These are phyloP conservation scores for Blastomyces parvus DNA, from an alignment of 2,329 filamentous ascomycete genomes.

Conservation along the genomic window DNA sequence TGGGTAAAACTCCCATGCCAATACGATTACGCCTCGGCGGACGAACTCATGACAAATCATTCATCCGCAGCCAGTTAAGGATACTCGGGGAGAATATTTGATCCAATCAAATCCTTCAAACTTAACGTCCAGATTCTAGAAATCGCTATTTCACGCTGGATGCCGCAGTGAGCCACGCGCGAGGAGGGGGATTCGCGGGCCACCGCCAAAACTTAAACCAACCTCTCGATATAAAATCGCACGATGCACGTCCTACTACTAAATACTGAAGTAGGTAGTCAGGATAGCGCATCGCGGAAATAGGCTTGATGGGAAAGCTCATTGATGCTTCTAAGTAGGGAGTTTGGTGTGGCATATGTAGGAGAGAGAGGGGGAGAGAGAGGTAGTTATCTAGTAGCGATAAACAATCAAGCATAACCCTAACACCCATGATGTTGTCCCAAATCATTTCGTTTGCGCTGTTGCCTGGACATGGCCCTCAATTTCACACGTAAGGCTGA, in stretches of 20 bases:
- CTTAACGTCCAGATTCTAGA: background rate
- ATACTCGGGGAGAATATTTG: background rate
- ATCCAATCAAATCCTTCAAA: background rate
- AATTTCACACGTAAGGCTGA: background rate
- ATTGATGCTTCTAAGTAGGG: background rate
- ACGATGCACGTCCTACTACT: background rate
- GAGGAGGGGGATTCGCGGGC: background rate
- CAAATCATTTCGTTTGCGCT: background rate
- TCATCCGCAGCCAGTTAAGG: background rate
- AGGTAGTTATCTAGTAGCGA: background rate
- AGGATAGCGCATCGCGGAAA: background rate
- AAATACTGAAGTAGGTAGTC: background rate
- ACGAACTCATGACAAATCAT: background rate
- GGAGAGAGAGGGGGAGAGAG: background rate
- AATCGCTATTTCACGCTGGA: background rate
- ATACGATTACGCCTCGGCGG: background rate
- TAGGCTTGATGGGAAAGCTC: background rate
- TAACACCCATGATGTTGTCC: background rate
- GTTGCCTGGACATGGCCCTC: background rate
- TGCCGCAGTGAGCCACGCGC: background rate
- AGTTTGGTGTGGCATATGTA: background rate
- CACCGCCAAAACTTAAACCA: background rate
- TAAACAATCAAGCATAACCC: background rate
- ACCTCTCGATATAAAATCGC: background rate
- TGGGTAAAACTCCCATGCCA: background rate